Conservation (phyloP, 306 rosid genomes). For the Styphnolobium japonicum region DNA sequence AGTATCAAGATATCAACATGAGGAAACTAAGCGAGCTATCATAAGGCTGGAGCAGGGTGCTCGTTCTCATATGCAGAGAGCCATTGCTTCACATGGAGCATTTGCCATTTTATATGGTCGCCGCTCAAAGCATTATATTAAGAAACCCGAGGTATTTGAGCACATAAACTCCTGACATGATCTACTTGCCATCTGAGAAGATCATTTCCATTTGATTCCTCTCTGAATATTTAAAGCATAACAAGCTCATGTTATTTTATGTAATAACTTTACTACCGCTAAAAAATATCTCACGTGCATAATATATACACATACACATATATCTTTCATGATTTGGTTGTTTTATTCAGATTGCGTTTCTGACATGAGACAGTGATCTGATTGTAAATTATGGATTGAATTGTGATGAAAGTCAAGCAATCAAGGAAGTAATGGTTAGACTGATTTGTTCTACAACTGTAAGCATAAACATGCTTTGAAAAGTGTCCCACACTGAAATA, state of each 20-base stretch:
- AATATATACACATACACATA: background rate
- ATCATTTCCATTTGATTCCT: background rate
- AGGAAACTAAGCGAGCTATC: slow-evolving; percentile 67
- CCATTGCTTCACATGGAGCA: slow-evolving; percentile 84
- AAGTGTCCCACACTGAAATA: background rate
- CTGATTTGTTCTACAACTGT: slow-evolving; percentile 7
- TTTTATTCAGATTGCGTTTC: slow-evolving; percentile 21
- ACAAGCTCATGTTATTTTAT: background rate
- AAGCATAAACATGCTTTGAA: slow-evolving; percentile 1
- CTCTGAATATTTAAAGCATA: background rate
- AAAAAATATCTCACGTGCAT: background rate
- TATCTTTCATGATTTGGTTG: background rate
- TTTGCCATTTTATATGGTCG: slow-evolving; percentile 79
- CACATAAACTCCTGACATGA: background rate
- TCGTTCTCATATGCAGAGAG: slow-evolving; percentile 68
- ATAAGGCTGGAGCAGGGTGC: slow-evolving; percentile 86
- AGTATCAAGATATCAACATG: slow-evolving; percentile 73
- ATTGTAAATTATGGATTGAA: slow-evolving; percentile 21
- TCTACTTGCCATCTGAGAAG: slow-evolving; percentile 1
- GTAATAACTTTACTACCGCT: background rate
- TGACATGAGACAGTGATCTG: background rate
- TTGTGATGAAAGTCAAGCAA: slow-evolving; percentile 2
- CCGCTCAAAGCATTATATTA: slow-evolving; percentile 73
- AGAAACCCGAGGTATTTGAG: slow-evolving; percentile 77
- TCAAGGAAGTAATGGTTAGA: background rate